Percentiles rank a stretch among this genome's conserved stretches.
Conservation (phyloP, 768 basidiomycete species). For the Fomitopsis serialis region DNA sequence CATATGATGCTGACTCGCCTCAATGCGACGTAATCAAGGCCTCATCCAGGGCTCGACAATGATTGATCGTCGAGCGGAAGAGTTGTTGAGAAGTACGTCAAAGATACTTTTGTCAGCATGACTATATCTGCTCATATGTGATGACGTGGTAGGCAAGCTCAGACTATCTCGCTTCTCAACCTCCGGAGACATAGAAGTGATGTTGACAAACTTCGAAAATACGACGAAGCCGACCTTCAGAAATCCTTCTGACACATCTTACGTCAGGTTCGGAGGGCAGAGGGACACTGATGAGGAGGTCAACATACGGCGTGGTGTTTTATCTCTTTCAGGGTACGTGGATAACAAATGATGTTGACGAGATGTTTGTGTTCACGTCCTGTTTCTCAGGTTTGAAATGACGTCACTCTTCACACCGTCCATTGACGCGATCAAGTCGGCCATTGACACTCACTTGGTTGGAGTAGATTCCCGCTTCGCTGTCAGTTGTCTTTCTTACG, state of each 20-base stretch:
- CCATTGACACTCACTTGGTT: too few relatives aligned
- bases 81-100: slow-evolving; percentile 25
- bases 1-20: too few relatives aligned
- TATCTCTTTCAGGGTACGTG: slow-evolving; percentile 32
- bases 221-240: slow-evolving; percentile 40
- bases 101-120: background rate
- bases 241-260: slow-evolving; percentile 30
- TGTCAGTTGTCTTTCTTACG: too few relatives aligned
- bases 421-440: too few relatives aligned
- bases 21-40: slow-evolving; percentile 24
- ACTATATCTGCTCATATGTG: background rate
- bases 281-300: slow-evolving; percentile 32
- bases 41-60: slow-evolving; percentile 35
- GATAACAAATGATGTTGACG: too few relatives aligned
- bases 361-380: too few relatives aligned
- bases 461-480: too few relatives aligned
- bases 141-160: slow-evolving; percentile 19
- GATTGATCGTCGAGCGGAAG: slow-evolving; percentile 30
- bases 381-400: too few relatives aligned
- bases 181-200: slow-evolving; percentile 10
- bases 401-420: too few relatives aligned
- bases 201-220: slow-evolving; percentile 34
- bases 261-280: slow-evolving; percentile 36
- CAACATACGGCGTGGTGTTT: slow-evolving; percentile 35
- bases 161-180: slow-evolving; percentile 29